Conservation (phyloP, 169 alveolate genomes). For the Eimeria brunetti region DNA sequence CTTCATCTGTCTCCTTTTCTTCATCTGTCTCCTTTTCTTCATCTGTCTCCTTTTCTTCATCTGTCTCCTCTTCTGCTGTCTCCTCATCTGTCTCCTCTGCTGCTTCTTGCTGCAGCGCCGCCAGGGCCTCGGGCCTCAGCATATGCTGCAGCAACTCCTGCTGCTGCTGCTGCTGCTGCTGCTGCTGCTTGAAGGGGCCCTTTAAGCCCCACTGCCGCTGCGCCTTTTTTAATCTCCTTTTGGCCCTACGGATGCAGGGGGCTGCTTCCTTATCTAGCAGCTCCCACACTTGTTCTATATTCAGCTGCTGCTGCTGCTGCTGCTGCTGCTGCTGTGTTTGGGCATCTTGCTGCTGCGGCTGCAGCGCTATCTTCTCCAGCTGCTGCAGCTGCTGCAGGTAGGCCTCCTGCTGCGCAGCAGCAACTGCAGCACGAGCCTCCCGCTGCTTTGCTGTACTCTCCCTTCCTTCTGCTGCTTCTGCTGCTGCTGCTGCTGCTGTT, state of each 20-base stretch:
- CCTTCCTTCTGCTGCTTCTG: background rate
- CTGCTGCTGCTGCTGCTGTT: constrained; percentile 32
- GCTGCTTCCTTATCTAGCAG: constrained; percentile 12
- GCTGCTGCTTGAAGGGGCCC: background rate
- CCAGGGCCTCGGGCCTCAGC: constrained; percentile 21
- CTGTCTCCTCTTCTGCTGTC: no score
- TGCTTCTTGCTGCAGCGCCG: background rate
- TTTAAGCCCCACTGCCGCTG: background rate
- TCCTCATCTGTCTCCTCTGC: no score
- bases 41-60: no score
- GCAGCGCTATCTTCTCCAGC: background rate
- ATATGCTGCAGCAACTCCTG: background rate
- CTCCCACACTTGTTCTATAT: constrained; percentile 35
- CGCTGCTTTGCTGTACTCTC: no score
- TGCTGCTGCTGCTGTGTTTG: constrained; percentile 1
- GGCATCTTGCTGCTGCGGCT: background rate
- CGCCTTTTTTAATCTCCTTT: constrained; percentile 3
- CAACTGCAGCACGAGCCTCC: constrained; percentile 13
- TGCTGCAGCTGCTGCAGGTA: constrained; percentile 40
- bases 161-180: constrained; percentile 51
- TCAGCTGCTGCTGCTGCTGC: constrained; percentile 47
- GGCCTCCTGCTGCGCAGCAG: constrained; percentile 58
- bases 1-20: background rate
- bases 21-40: no score
- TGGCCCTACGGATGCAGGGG: constrained; percentile 8